Evolutionary conservation across 1,284 basidiomycete genomes (phyloP).

Genomic region (Ustilago hordei): DNA sequence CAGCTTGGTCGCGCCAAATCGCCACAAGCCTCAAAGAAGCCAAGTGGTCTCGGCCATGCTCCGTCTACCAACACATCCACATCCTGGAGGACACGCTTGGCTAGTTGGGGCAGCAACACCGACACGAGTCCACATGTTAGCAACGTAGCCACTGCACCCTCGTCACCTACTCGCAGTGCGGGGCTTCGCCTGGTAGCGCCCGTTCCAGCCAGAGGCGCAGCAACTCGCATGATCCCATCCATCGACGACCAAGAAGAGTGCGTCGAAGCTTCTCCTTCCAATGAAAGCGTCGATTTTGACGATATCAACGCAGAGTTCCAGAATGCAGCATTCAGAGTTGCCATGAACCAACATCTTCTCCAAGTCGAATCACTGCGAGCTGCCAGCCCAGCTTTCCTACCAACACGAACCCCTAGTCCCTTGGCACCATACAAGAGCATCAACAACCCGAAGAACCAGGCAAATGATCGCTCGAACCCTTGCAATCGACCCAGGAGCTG

Average conservation of each 20-base stretch:
- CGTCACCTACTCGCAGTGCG: not conserved
- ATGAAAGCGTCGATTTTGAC: constrained; percentile 35
- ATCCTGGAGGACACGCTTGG: constrained; percentile 29
- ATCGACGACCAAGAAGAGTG: constrained; percentile 20
- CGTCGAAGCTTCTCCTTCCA: constrained; percentile 20
- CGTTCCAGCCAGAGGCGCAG: constrained; percentile 24
- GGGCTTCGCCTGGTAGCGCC: constrained; percentile 37
- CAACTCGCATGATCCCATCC: constrained; percentile 15
- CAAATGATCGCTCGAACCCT: not conserved
- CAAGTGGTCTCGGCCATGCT: constrained; percentile 12
- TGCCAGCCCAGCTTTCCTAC: not conserved
- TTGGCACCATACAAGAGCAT: constrained; percentile 9
- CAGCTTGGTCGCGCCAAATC: constrained; percentile 30
- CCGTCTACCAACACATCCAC: constrained; percentile 6
- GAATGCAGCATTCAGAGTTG: constrained; percentile 23
- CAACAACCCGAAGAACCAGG: constrained; percentile 11
- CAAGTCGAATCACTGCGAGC: not conserved
- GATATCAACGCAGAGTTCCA: constrained; percentile 37
- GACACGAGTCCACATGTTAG: constrained; percentile 13
- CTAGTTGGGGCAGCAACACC: constrained; percentile 30
- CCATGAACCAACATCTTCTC: constrained; percentile 6
- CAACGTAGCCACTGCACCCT: constrained; percentile 5
- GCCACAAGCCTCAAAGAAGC: constrained; percentile 10
- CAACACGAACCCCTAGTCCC: constrained; percentile 12
- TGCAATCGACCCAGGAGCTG: constrained; percentile 30